Evolutionary conservation across 495 filamentous ascomycete species (phyloP).

Genomic region (Aspergillus asperescens): DNA sequence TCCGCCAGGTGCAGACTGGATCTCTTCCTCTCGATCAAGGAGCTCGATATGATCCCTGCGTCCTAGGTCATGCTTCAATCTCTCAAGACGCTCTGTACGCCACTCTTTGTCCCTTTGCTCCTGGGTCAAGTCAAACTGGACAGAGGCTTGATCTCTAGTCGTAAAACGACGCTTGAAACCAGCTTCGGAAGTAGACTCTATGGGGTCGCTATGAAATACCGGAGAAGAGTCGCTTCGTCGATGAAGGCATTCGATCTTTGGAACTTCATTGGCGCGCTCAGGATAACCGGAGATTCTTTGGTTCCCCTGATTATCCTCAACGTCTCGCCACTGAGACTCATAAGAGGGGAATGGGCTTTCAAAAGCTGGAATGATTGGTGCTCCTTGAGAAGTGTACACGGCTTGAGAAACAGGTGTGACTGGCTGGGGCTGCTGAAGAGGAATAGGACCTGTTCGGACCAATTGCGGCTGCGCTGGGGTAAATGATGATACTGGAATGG

Average conservation of each 20-base stretch:
- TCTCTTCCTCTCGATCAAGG: conserved; percentile 30
- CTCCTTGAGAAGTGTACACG: conserved; percentile 45
- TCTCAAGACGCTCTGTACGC: conserved; percentile 31
- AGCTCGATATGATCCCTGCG: conserved; percentile 28
- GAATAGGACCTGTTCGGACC: conserved; percentile 46
- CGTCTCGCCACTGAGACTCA: conserved; percentile 22
- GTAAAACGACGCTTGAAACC: conserved; percentile 36
- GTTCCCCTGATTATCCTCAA: conserved; percentile 20
- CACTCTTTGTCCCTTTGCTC: conserved; percentile 45
- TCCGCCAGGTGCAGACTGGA: conserved; percentile 12
- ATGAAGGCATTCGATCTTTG: conserved; percentile 7
- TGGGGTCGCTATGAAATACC: conserved; percentile 22
- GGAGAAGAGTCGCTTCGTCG: conserved; percentile 36
- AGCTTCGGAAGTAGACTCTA: conserved; percentile 16
- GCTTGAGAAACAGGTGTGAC: conserved; percentile 51
- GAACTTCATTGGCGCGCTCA: neutral
- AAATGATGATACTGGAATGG: conserved; percentile 42
- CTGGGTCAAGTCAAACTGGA: conserved; percentile 44
- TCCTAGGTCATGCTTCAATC: conserved; percentile 22
- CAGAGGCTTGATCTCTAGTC: conserved; percentile 41
- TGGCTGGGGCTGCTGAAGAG: conserved; percentile 55
- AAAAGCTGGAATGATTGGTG: conserved; percentile 29
- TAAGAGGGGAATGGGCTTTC: conserved; percentile 24
- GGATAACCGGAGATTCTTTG: conserved; percentile 6
- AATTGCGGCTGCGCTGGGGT: conserved; percentile 41